Evolutionary conservation across 768 basidiomycete species (phyloP).

Genomic region (Lactarius sp.): DNA sequence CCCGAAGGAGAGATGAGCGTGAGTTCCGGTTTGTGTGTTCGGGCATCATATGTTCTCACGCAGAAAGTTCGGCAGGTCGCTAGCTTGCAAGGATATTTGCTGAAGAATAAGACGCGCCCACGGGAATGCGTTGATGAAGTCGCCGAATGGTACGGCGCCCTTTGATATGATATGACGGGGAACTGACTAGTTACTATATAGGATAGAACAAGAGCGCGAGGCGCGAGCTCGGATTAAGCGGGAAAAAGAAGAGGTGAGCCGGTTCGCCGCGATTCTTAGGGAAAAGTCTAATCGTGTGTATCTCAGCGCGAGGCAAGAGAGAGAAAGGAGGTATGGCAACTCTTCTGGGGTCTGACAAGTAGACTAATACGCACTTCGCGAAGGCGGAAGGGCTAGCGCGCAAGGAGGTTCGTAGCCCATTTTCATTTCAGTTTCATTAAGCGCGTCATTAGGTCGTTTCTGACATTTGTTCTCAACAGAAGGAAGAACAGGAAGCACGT

Average conservation of each 20-base stretch:
- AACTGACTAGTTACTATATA: slow-evolving; percentile 25
- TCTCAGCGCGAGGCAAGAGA: slow-evolving; percentile 73
- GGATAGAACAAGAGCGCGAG: slow-evolving; percentile 73
- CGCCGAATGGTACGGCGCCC: slow-evolving; percentile 51
- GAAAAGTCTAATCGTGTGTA: slow-evolving; percentile 10
- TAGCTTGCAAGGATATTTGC: slow-evolving; percentile 75
- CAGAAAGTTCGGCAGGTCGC: slow-evolving; percentile 51
- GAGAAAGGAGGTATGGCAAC: slow-evolving; percentile 54
- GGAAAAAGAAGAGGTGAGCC: slow-evolving; percentile 56
- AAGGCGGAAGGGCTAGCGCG: slow-evolving; percentile 58
- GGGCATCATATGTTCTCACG: slow-evolving; percentile 9
- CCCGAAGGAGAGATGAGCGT: slow-evolving; percentile 88
- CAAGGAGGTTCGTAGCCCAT: slow-evolving; percentile 46
- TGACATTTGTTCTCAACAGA: slow-evolving; percentile 17
- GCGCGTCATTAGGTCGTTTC: slow-evolving; percentile 20
- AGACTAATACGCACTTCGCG: slow-evolving; percentile 2
- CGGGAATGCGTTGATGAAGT: slow-evolving; percentile 80
- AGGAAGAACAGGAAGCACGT: slow-evolving; percentile 22
- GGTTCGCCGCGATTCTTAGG: not conserved
- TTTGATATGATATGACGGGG: slow-evolving; percentile 11
- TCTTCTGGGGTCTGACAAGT: not conserved
- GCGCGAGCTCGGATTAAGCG: slow-evolving; percentile 81
- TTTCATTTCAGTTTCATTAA: slow-evolving; percentile 10
- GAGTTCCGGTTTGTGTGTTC: slow-evolving; percentile 30
- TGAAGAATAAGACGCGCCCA: slow-evolving; percentile 89